These are phyloP conservation scores for Sanghuangporus sanghuang DNA, from an alignment of 1,284 basidiomycete genomes.

Conservation along the genomic window DNA sequence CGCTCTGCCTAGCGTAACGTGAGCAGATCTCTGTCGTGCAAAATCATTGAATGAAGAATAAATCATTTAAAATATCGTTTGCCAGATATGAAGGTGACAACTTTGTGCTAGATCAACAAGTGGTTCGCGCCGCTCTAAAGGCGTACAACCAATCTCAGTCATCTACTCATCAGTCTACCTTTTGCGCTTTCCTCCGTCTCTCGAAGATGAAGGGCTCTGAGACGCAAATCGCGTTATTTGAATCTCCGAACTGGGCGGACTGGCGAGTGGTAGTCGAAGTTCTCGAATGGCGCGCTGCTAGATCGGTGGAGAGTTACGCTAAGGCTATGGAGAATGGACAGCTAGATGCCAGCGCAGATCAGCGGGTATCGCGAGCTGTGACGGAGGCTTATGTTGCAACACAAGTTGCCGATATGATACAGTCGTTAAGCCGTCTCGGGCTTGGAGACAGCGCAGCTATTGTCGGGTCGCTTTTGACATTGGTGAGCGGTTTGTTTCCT, in stretches of 20 bases:
- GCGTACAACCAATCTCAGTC: constrained; percentile 31
- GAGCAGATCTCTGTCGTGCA: constrained; percentile 21
- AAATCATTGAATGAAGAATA: background rate
- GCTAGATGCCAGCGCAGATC: constrained; percentile 45
- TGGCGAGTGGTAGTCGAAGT: constrained; percentile 38
- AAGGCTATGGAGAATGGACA: constrained; percentile 26
- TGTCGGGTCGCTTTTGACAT: constrained; percentile 4
- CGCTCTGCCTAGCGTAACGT: constrained; percentile 63
- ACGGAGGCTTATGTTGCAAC: constrained; percentile 63
- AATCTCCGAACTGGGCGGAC: constrained; percentile 31
- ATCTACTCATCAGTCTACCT: constrained; percentile 30
- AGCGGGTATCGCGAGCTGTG: constrained; percentile 56
- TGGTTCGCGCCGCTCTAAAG: constrained; percentile 65
- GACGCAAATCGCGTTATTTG: constrained; percentile 21
- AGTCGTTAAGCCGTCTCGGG: constrained; percentile 20
- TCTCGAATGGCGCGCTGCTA: constrained; percentile 59
- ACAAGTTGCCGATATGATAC: constrained; percentile 46
- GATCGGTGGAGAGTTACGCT: constrained; percentile 47
- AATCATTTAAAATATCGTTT: background rate
- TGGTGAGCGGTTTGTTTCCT: constrained; percentile 1
- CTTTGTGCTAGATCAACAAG: constrained; percentile 69
- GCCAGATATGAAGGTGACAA: constrained; percentile 73
- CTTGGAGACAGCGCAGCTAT: constrained; percentile 24
- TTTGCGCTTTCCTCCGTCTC: constrained; percentile 49
- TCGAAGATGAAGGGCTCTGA: constrained; percentile 26